Conservation (phyloP, 2,329 filamentous ascomycete genomes). For the Sporothrix dimorphospora region DNA sequence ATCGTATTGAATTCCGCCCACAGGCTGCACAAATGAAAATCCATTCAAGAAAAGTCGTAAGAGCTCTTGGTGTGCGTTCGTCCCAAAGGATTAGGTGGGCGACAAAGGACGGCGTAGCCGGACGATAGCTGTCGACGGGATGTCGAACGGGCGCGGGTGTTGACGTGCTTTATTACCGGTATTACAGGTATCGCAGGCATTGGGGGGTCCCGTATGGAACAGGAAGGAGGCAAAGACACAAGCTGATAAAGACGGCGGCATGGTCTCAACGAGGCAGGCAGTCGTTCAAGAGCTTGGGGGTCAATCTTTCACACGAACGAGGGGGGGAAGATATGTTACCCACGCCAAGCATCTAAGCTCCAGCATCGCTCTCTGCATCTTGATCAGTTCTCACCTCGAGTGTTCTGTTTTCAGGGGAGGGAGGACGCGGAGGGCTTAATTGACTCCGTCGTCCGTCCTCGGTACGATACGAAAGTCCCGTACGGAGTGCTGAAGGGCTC, state of each 20-base stretch:
- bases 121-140: neutral
- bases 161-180: neutral
- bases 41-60: constrained; percentile 1
- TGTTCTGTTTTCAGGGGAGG: neutral
- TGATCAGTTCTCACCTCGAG: constrained; percentile 2
- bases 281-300: neutral
- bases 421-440: neutral
- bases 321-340: neutral
- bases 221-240: constrained; percentile 9
- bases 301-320: neutral
- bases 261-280: neutral
- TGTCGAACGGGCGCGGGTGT: neutral
- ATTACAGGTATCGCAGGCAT: neutral
- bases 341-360: constrained; percentile 1
- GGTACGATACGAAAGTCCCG: neutral
- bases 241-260: neutral
- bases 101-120: neutral
- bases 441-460: neutral
- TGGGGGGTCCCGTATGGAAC: neutral
- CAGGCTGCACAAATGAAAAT: neutral
- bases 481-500: neutral
- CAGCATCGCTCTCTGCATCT: neutral
- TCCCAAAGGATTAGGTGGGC: neutral
- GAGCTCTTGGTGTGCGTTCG: too few relatives aligned
- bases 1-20: neutral